Conservation (phyloP, 345 rosid genomes). For the Tarenaya hassleriana region DNA sequence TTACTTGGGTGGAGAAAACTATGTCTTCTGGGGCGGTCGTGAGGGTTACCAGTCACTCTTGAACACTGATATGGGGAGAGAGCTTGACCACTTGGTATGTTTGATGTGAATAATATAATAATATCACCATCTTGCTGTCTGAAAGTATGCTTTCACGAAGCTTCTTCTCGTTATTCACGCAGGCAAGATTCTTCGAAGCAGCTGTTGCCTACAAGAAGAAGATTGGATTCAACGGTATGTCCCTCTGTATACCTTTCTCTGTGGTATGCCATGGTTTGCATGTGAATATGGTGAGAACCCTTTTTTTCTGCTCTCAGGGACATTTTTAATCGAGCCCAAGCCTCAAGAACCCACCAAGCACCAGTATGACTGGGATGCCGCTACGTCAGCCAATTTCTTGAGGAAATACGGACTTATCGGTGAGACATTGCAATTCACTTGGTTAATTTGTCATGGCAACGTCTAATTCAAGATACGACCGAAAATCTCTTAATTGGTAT, state of each 20-base stretch:
- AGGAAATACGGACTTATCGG: slow-evolving; percentile 73
- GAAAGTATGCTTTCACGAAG: not conserved
- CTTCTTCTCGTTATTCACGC: no score
- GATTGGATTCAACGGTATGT: slow-evolving; percentile 84
- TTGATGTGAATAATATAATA: not conserved
- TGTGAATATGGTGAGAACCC: not conserved
- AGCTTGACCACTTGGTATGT: slow-evolving; percentile 76
- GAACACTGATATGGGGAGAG: slow-evolving; percentile 95
- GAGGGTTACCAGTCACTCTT: slow-evolving; percentile 93
- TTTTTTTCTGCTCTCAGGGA: slow-evolving; percentile 40
- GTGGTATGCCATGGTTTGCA: not conserved
- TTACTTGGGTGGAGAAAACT: slow-evolving; percentile 96
- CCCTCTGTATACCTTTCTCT: slow-evolving; percentile 5
- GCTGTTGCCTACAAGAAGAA: slow-evolving; percentile 90
- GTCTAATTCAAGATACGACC: not conserved
- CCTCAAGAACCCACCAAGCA: slow-evolving; percentile 98
- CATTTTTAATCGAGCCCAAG: slow-evolving; percentile 87
- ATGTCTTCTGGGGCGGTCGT: slow-evolving; percentile 98
- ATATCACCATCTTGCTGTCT: not conserved
- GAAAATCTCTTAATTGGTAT: not conserved
- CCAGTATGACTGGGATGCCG: slow-evolving; percentile 99
- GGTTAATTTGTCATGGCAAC: not conserved
- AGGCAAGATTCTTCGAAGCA: slow-evolving; percentile 81
- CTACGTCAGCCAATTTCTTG: slow-evolving; percentile 80
- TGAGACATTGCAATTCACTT: slow-evolving; percentile 20